Percentiles rank a stretch among this genome's conserved stretches.
Evolutionary conservation across 2,329 filamentous ascomycete species (phyloP).

Genomic region (Penicillium sclerotigenum): DNA sequence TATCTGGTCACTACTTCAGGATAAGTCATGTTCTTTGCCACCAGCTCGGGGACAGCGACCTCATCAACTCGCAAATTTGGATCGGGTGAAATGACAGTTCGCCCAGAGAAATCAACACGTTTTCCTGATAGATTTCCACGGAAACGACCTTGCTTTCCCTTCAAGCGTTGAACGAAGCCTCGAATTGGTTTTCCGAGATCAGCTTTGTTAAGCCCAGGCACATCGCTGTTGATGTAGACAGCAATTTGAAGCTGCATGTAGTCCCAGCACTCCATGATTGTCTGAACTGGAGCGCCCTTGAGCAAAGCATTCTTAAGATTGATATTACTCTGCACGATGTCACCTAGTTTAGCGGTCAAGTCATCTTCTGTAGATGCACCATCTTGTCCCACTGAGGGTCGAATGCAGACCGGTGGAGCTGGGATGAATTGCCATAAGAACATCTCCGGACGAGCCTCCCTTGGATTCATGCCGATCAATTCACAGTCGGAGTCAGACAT

Average conservation of each 20-base stretch:
- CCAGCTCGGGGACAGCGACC: slow-evolving; percentile 83
- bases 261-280: slow-evolving; percentile 98
- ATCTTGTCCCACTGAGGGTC: slow-evolving; percentile 91
- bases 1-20: slow-evolving; percentile 82
- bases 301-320: slow-evolving; percentile 78
- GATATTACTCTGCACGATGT: slow-evolving; percentile 90
- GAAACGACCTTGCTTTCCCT: slow-evolving; percentile 96
- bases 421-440: slow-evolving; percentile 97
- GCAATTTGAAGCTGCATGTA: slow-evolving; percentile 92
- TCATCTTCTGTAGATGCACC: slow-evolving; percentile 94
- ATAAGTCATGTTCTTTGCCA: slow-evolving; percentile 96
- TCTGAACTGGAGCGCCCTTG: slow-evolving; percentile 79
- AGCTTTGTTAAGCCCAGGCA: slow-evolving; percentile 85
- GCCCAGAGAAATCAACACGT: slow-evolving; percentile 95
- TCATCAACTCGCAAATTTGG: slow-evolving; percentile 91
- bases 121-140: slow-evolving; percentile 96
- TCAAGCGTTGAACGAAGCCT: slow-evolving; percentile 90
- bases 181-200: slow-evolving; percentile 85
- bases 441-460: slow-evolving; percentile 88
- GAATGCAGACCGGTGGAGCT: slow-evolving; percentile 88
- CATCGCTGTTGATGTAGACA: slow-evolving; percentile 96
- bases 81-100: slow-evolving; percentile 96
- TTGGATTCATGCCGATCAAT: slow-evolving; percentile 80
- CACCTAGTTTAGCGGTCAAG: slow-evolving; percentile 91
- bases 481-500: slow-evolving; percentile 85